phyloP scores from a whole-genome alignment of 352 stramenopile genomes.

The Pythium monospermum region DNA sequence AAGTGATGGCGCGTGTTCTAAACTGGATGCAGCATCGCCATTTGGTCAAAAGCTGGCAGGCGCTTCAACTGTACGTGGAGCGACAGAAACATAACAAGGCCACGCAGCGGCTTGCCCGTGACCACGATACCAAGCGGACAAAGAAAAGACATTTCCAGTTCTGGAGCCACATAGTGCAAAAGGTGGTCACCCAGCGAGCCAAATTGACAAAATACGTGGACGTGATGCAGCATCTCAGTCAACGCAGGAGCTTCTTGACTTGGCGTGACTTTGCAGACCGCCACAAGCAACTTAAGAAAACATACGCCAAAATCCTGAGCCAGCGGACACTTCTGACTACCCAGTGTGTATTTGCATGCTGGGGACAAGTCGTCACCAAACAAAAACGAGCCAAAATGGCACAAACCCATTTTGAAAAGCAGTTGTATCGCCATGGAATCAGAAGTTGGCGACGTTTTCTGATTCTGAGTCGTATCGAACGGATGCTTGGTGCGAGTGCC shows the following conservation, averaged over 20 bases:
- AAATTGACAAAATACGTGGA: constrained; percentile 33
- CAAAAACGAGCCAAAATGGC: constrained; percentile 13
- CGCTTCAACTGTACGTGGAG: background rate
- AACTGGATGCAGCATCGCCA: constrained; percentile 11
- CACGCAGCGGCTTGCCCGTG: background rate
- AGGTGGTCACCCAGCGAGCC: no score
- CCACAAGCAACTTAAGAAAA: constrained; percentile 18
- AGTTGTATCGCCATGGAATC: constrained; percentile 8
- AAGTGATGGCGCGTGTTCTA: constrained; percentile 13
- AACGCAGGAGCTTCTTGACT: constrained; percentile 31
- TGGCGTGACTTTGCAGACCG: constrained; percentile 29
- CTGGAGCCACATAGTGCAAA: no score
- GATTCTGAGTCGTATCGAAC: constrained; percentile 41
- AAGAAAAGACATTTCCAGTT: no score
- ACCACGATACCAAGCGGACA: no score
- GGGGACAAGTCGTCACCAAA: constrained; percentile 17
- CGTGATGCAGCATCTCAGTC: constrained; percentile 29
- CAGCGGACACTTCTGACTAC: constrained; percentile 25
- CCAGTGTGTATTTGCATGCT: constrained; percentile 28
- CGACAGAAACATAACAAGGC: constrained; percentile 1
- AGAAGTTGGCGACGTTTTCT: constrained; percentile 40
- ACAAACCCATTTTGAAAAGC: constrained; percentile 4
- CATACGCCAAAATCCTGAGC: constrained; percentile 22
- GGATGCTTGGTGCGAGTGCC: constrained; percentile 34
- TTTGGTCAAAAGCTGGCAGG: constrained; percentile 8